A percentile compares a stretch with the other conserved stretches of the same genome.
Evolutionary conservation across 352 stramenopile species (phyloP).

Genomic region (Chloridella minuta): DNA sequence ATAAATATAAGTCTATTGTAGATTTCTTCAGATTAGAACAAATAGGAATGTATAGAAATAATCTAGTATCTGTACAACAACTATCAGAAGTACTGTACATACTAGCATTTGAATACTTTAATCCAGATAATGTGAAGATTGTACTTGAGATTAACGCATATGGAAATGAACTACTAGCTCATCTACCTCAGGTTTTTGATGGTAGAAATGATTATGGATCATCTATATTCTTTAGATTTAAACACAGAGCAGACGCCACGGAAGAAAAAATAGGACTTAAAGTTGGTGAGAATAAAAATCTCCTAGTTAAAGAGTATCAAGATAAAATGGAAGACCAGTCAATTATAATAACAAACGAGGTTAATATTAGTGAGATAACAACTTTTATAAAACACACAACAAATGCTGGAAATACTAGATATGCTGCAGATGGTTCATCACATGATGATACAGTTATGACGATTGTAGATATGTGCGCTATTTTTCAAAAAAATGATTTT

Average conservation of each 20-base stretch:
- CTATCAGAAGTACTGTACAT: neutral
- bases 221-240: neutral
- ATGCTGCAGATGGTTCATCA: neutral
- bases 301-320: no score
- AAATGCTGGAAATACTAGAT: neutral
- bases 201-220: no score
- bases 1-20: neutral
- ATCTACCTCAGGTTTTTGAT: no score
- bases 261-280: no score
- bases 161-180: no score
- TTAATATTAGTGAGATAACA: neutral
- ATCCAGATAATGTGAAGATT: neutral
- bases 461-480: neutral
- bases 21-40: neutral
- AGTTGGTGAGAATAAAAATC: no score
- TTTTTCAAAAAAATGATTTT: neutral
- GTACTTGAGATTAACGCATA: neutral
- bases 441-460: neutral
- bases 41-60: neutral
- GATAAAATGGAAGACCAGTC: neutral
- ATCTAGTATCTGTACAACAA: neutral
- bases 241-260: no score
- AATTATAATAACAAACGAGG: neutral
- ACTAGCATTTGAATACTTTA: neutral
- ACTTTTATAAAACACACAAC: neutral